Evolutionary conservation across 805 yeast genomes (phyloP).

Genomic region (Starmerella stigmatis): DNA sequence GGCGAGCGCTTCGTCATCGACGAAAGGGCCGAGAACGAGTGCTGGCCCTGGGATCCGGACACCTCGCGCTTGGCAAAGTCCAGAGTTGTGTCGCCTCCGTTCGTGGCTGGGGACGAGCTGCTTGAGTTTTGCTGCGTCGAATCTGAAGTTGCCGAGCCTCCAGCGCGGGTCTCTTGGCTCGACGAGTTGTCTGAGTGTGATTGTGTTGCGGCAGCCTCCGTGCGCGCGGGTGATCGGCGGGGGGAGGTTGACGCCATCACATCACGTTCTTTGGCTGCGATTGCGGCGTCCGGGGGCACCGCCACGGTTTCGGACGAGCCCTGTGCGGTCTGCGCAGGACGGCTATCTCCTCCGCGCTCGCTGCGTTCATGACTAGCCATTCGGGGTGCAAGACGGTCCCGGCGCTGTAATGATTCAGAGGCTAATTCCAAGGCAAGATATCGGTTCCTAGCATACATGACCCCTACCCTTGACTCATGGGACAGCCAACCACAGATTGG

Average conservation of each 20-base stretch:
- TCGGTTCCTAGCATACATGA: background rate
- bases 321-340: background rate
- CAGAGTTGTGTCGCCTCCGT: slow-evolving; percentile 4
- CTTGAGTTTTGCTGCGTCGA: slow-evolving; percentile 1
- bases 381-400: too few relatives aligned
- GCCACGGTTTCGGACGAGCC: background rate
- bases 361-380: slow-evolving; percentile 2
- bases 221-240: too few relatives aligned
- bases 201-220: too few relatives aligned
- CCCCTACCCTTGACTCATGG: slow-evolving; percentile 2
- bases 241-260: too few relatives aligned
- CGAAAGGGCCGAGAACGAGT: slow-evolving; percentile 20
- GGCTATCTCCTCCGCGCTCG: background rate
- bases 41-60: slow-evolving; percentile 11
- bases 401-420: too few relatives aligned
- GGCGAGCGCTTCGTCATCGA: slow-evolving; percentile 18
- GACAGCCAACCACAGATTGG: slow-evolving; percentile 5
- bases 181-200: too few relatives aligned
- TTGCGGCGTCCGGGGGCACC: too few relatives aligned
- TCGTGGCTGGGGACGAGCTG: background rate
- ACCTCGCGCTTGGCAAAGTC: slow-evolving; percentile 24
- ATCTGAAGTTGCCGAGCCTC: slow-evolving; percentile 9
- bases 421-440: slow-evolving; percentile 2
- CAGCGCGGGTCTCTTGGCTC: background rate
- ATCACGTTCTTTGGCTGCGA: too few relatives aligned